These are phyloP conservation scores for Saccharomyces eubayanus DNA, from an alignment of 805 yeast species.

Conservation along the genomic window DNA sequence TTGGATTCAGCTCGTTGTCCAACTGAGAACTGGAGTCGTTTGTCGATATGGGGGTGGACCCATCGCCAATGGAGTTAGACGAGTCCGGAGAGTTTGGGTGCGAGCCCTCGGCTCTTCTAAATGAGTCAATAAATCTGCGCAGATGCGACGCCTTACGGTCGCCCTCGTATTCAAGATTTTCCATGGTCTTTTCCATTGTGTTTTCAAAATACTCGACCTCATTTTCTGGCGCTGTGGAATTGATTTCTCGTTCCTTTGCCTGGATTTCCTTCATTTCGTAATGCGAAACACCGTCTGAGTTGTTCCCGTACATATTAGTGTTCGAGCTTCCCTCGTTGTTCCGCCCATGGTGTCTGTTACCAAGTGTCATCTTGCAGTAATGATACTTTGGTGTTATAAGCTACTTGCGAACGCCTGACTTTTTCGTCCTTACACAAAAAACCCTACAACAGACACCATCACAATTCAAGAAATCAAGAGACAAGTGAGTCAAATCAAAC, in stretches of 20 bases:
- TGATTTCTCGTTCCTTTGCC: conserved; percentile 1
- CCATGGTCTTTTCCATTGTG: not conserved
- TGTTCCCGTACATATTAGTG: not conserved
- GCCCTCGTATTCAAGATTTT: not conserved
- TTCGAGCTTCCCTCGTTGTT: not conserved
- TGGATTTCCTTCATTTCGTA: conserved; percentile 14
- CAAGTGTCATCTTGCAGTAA: not conserved
- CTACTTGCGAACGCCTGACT: not conserved
- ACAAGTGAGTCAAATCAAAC: not conserved
- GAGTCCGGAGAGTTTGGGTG: not conserved
- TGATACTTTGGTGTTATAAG: not conserved
- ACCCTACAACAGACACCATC: too few relatives aligned
- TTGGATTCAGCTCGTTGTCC: conserved; percentile 3
- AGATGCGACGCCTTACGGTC: conserved; percentile 2
- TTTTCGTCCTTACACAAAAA: not conserved
- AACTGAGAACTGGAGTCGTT: not conserved
- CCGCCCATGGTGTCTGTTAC: not conserved
- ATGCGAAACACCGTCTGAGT: conserved; percentile 3
- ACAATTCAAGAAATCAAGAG: not conserved
- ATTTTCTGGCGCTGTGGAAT: conserved; percentile 8
- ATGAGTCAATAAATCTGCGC: conserved; percentile 35
- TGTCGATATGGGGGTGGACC: not conserved
- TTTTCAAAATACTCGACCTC: conserved; percentile 16
- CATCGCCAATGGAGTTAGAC: conserved; percentile 26
- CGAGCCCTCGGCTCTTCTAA: conserved; percentile 31